These are phyloP conservation scores for Viola pubescens DNA, from an alignment of 441 rosid genomes.

Conservation along the genomic window DNA sequence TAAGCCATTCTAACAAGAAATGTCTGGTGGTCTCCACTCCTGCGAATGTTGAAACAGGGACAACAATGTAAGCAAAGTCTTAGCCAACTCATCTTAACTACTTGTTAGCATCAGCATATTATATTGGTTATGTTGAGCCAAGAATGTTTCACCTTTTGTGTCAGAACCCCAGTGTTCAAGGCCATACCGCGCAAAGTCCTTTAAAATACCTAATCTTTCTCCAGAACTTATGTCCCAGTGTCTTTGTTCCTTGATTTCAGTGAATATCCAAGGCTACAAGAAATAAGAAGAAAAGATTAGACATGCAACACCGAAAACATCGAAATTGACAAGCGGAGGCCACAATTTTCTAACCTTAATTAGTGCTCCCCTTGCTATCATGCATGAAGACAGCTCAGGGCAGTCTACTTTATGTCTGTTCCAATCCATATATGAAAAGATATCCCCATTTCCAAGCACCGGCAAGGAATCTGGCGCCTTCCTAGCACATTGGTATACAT, in stretches of 20 bases:
- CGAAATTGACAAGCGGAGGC: neutral
- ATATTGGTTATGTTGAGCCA: no score
- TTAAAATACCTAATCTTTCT: slow-evolving; percentile 68
- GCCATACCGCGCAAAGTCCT: slow-evolving; percentile 73
- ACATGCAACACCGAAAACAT: neutral
- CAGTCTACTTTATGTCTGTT: slow-evolving; percentile 65
- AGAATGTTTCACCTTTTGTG: slow-evolving; percentile 44
- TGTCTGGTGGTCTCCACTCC: slow-evolving; percentile 94
- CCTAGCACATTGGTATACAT: slow-evolving; percentile 56
- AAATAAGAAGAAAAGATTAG: neutral
- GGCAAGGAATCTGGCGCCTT: slow-evolving; percentile 60
- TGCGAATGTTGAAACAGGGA: slow-evolving; percentile 18
- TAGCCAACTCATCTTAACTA: no score
- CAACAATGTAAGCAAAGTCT: no score
- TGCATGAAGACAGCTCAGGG: slow-evolving; percentile 67
- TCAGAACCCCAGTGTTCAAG: slow-evolving; percentile 98
- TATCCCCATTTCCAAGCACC: slow-evolving; percentile 85
- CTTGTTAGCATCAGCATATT: no score
- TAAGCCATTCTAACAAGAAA: slow-evolving; percentile 93
- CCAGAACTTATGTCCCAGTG: slow-evolving; percentile 90
- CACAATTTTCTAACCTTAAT: slow-evolving; percentile 45
- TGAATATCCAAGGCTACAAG: slow-evolving; percentile 90
- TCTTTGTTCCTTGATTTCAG: slow-evolving; percentile 91
- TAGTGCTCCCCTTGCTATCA: slow-evolving; percentile 95
- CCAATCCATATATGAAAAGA: slow-evolving; percentile 77